Percentiles rank a stretch among this genome's conserved stretches.
Conservation (phyloP, 371 early-diverging fungal genomes). For the Thermomucor indicae-seudaticae region DNA sequence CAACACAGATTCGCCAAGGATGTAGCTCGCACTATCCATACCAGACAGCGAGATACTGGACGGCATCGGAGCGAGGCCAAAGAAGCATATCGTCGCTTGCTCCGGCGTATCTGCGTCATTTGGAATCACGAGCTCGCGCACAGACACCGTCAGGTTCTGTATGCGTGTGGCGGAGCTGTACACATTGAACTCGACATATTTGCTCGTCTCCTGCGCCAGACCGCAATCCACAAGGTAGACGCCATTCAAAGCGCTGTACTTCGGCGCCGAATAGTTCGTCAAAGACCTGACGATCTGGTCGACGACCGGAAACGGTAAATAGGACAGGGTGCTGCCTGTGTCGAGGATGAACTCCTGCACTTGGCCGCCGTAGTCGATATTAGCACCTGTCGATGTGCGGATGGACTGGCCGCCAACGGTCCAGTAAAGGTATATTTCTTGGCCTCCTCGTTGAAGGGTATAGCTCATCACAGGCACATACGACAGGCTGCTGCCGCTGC, state of each 20-base stretch:
- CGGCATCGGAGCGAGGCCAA: constrained; percentile 35
- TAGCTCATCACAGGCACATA: constrained; percentile 29
- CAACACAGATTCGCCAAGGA: constrained; percentile 38
- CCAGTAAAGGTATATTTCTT: constrained; percentile 27
- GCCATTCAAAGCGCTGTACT: constrained; percentile 1
- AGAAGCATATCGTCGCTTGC: constrained; percentile 23
- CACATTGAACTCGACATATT: not conserved
- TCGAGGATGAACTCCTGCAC: constrained; percentile 31
- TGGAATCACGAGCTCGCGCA: constrained; percentile 37
- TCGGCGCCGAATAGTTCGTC: not conserved
- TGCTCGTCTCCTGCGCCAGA: not conserved
- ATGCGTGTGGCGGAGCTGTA: constrained; percentile 9
- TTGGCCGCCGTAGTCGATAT: constrained; percentile 5
- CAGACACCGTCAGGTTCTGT: constrained; percentile 20
- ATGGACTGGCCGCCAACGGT: constrained; percentile 21
- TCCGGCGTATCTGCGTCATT: constrained; percentile 18
- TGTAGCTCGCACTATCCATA: constrained; percentile 18
- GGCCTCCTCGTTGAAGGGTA: constrained; percentile 5
- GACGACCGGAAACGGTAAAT: constrained; percentile 20
- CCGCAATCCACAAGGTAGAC: constrained; percentile 18
- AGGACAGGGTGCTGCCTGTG: constrained; percentile 45
- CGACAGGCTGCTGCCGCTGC: constrained; percentile 36
- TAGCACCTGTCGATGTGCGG: not conserved
- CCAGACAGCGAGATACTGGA: constrained; percentile 15
- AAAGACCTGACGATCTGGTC: constrained; percentile 13